A percentile compares a stretch with the other conserved stretches of the same genome.
Conservation (phyloP, 2,329 filamentous ascomycete species). For the Alternaria infectoria region DNA sequence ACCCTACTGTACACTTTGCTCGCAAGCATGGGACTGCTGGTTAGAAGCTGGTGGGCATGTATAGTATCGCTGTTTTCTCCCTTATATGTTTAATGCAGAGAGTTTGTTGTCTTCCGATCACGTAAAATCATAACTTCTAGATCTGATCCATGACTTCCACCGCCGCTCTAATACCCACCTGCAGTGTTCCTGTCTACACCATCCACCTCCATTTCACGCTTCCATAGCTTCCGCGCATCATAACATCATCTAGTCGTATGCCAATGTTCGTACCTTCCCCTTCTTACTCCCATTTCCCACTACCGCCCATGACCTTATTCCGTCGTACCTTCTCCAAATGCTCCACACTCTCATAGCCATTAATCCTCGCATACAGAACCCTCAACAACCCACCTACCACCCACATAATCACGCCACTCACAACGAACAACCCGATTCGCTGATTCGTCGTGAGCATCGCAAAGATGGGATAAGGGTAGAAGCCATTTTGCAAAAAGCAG, state of each 20-base stretch:
- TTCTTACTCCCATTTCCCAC: conserved; percentile 27
- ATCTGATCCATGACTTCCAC: not conserved
- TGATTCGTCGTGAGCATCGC: conserved; percentile 69
- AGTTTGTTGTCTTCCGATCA: not conserved
- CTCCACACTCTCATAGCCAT: conserved; percentile 55
- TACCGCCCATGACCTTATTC: conserved; percentile 22
- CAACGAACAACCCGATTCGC: conserved; percentile 70
- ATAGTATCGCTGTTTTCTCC: conserved; percentile 22
- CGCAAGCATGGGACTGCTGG: conserved; percentile 23
- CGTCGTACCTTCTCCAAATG: conserved; percentile 25
- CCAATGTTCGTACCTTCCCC: not conserved
- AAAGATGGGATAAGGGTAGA: conserved; percentile 88
- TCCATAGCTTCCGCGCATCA: not conserved
- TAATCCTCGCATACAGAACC: conserved; percentile 71
- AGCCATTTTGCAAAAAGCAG: conserved; percentile 72
- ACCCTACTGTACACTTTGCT: conserved; percentile 20
- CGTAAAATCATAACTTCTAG: not conserved
- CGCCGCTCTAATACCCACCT: not conserved
- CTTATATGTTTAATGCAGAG: conserved; percentile 20
- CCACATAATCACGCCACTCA: conserved; percentile 75
- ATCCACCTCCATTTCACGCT: not conserved
- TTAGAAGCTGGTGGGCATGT: conserved; percentile 24
- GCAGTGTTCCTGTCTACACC: not conserved
- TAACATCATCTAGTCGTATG: not conserved
- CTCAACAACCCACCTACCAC: conserved; percentile 71